Evolutionary conservation across 768 basidiomycete species (phyloP).

Genomic region (Boletus tomentosulus): DNA sequence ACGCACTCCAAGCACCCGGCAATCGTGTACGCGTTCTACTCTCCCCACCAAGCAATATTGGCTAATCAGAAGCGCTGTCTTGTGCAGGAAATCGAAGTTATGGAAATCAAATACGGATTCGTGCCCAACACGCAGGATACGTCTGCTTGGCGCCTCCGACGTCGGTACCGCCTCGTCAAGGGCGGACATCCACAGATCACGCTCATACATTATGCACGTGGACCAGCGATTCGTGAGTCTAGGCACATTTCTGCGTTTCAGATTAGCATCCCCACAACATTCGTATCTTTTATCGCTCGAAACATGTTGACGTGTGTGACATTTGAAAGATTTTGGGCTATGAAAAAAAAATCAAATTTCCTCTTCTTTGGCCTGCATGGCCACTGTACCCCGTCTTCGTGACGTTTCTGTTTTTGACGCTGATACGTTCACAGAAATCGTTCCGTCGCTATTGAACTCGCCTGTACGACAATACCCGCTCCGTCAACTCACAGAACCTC

Average conservation of each 20-base stretch:
- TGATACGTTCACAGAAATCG: constrained; percentile 44
- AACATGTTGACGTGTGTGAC: background rate
- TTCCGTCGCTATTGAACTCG: constrained; percentile 52
- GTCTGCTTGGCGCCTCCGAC: constrained; percentile 61
- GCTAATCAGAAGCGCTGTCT: background rate
- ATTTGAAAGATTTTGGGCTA: background rate
- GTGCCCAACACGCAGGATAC: constrained; percentile 61
- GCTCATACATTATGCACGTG: constrained; percentile 73
- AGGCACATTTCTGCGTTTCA: constrained; percentile 15
- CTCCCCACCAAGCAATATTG: background rate
- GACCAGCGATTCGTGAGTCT: constrained; percentile 56
- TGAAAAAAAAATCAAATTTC: background rate
- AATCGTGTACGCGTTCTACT: constrained; percentile 46
- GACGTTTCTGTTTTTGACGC: constrained; percentile 3
- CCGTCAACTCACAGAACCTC: constrained; percentile 58
- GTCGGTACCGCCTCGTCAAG: constrained; percentile 68
- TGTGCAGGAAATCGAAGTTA: constrained; percentile 69
- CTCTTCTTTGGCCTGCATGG: background rate
- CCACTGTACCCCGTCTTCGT: background rate
- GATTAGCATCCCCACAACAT: constrained; percentile 5
- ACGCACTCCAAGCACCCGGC: constrained; percentile 43
- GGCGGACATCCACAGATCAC: constrained; percentile 72
- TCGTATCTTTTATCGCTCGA: constrained; percentile 11
- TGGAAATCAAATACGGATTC: constrained; percentile 73
- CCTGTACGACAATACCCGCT: constrained; percentile 72